Evolutionary conservation across 352 stramenopile genomes (phyloP).

Genomic region (Hyaloperonospora brassicae): DNA sequence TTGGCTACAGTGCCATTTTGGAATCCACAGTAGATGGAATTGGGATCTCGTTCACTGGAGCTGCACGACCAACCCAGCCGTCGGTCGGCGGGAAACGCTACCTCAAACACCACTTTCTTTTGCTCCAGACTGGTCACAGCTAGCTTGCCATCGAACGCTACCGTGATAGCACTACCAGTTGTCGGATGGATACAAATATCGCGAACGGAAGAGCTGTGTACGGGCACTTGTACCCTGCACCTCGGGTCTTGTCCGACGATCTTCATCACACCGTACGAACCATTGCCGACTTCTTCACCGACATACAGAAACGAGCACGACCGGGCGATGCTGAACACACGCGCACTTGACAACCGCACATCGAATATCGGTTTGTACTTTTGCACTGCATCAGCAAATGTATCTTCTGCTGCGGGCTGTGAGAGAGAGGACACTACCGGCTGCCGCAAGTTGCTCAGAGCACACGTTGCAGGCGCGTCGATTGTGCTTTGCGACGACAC

Average conservation of each 20-base stretch:
- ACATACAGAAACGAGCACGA: slow-evolving; percentile 48
- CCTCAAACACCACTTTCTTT: slow-evolving; percentile 34
- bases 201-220: slow-evolving; percentile 44
- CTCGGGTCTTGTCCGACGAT: slow-evolving; percentile 32
- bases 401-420: neutral
- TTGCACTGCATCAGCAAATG: slow-evolving; percentile 11
- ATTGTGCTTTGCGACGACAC: slow-evolving; percentile 1
- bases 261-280: slow-evolving; percentile 37
- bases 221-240: slow-evolving; percentile 20
- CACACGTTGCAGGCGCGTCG: slow-evolving; percentile 1
- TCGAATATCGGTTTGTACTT: slow-evolving; percentile 40
- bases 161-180: slow-evolving; percentile 33
- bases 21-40: slow-evolving; percentile 48
- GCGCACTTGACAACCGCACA: slow-evolving; percentile 30
- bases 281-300: slow-evolving; percentile 30
- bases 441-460: neutral
- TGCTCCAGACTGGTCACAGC: slow-evolving; percentile 38
- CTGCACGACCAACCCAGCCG: slow-evolving; percentile 53
- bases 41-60: slow-evolving; percentile 30
- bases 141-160: slow-evolving; percentile 57
- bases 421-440: neutral
- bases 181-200: slow-evolving; percentile 41
- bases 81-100: slow-evolving; percentile 26
- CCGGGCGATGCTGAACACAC: slow-evolving; percentile 45
- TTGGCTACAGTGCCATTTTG: slow-evolving; percentile 41